A percentile compares a stretch with the other conserved stretches of the same genome.
These are phyloP conservation scores for Darksidea phi DNA, from an alignment of 495 filamentous ascomycete species.

Conservation along the genomic window DNA sequence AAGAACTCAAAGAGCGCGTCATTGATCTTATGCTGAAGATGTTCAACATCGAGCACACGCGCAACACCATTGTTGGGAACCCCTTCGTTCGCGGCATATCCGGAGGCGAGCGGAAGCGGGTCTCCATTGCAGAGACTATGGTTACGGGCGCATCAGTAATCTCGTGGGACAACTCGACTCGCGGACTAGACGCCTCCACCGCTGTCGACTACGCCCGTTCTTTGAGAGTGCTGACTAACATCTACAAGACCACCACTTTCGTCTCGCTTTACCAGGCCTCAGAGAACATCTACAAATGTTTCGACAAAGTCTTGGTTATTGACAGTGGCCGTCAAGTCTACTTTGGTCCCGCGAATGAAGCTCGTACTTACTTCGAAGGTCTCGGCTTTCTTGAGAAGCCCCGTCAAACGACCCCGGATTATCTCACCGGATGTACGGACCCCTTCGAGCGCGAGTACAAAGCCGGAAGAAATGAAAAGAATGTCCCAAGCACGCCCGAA, in stretches of 20 bases:
- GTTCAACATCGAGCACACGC: conserved; percentile 85
- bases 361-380: conserved; percentile 73
- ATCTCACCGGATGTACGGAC: conserved; percentile 80
- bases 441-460: conserved; percentile 77
- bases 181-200: conserved; percentile 80
- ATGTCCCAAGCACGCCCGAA: conserved; percentile 66
- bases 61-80: conserved; percentile 77
- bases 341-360: conserved; percentile 70
- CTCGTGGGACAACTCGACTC: conserved; percentile 82
- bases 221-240: conserved; percentile 71
- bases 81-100: conserved; percentile 79
- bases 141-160: conserved; percentile 68
- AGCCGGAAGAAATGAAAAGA: conserved; percentile 55
- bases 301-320: conserved; percentile 86
- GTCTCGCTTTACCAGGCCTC: conserved; percentile 81
- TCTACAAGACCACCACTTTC: conserved; percentile 76
- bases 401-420: conserved; percentile 84
- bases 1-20: conserved; percentile 69
- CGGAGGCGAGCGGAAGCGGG: conserved; percentile 80
- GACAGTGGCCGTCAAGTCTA: conserved; percentile 77
- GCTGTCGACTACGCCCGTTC: conserved; percentile 75
- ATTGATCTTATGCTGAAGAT: conserved; percentile 72
- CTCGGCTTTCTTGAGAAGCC: conserved; percentile 77
- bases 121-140: conserved; percentile 70
- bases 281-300: conserved; percentile 79